Evolutionary conservation across 2,329 filamentous ascomycete genomes (phyloP), one percentile per base, ranked within the genome.

Genomic region (Epichloe glyceriae): DNA sequence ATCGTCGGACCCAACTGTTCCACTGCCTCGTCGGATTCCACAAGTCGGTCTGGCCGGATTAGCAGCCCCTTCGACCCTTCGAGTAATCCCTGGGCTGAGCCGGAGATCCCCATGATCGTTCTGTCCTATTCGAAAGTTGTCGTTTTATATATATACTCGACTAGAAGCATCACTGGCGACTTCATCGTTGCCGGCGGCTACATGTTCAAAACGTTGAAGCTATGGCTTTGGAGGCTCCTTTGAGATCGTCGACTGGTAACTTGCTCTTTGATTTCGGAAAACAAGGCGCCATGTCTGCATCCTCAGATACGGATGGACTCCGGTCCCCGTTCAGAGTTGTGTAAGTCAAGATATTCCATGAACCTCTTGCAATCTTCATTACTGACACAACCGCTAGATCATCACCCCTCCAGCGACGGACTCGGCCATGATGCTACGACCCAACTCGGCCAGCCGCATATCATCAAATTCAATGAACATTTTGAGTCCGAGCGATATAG

Each of bases 401-500:
- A 19, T 67, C 65, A 8, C 65, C 65, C 64, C 66, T 34, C 58
- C 63, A 10, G 53, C 56, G 51, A 62, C 64, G 55, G 71, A 78
- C 55, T 71, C 70, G 37, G 67, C 70, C 53, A 73, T 71, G 39
- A 72, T 79, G 30, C 77, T 79, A 30, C 77, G 73, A 52, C 77
- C 78, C 26, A 68, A 68, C 55, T 75, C 75, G 33, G 70, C 71
- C 47, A 66, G 73, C 53, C 70, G 72, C 46, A 62, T 75, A 22
- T 66, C 72, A 37, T 75, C 76, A 40, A 73, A 68, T 60, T 68
- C 71, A 34, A 73, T 84, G 72, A 66, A 78, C 63, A 58, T 80
- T 35, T 69, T 79, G 66, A 76, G 80, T 67, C 75, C 84, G 54
- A 83, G 76, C 62, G 82, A 85, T 58, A 78, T 83, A 57, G 83